Evolutionary conservation across 208 protist species (phyloP), one percentile per base, ranked within the genome.

Genomic region (Leishmania guyanensis): DNA sequence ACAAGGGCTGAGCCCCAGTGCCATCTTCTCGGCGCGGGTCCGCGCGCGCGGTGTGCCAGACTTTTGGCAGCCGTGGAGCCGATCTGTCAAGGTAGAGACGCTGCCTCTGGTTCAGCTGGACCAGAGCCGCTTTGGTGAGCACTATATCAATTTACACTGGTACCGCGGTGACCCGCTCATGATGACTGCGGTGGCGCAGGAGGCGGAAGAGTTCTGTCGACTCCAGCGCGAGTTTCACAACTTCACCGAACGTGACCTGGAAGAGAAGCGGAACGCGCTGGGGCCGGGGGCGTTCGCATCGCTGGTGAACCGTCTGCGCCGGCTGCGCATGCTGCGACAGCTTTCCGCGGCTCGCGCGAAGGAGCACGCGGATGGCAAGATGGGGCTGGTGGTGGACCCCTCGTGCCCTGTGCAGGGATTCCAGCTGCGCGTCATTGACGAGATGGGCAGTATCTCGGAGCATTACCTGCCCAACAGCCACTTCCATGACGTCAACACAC

Each of bases 121-220:
- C 56, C 93, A 98, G 72, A 88, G 84, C 78, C 90, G 94, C 65
- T 97, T 97, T 82, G 93, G 94, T 56, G 96, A 98, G 81, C 93
- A 98, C 78, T 98, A 96, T 87, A 96, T 98, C 74, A 96, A 96
- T 81, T 85, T 98, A 33, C 97, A 92, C 78, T 98, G 96, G 94
- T 89, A 94, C 79, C 93, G 96, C 72, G 75, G 84, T 43, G 79
- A 88, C 16, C 76, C 74, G 17, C 74, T 50, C 10, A 64, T 82
- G 62, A 74, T 82, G 60, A 65, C 75, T 33, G 75, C 72, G 29
- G 76, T 91, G 20, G 82, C 85, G 53, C 62, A 62, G 26, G 84
- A 91, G 65, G 83, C 88, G 62, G 81, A 89, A 60, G 78, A 84
- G 56, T 88, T 91, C 78, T 75, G 84, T 16, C 85, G 87, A 36